Evolutionary conservation across 1,139 yeast species (phyloP).

Genomic region (Zygosaccharomyces pseudobailii): DNA sequence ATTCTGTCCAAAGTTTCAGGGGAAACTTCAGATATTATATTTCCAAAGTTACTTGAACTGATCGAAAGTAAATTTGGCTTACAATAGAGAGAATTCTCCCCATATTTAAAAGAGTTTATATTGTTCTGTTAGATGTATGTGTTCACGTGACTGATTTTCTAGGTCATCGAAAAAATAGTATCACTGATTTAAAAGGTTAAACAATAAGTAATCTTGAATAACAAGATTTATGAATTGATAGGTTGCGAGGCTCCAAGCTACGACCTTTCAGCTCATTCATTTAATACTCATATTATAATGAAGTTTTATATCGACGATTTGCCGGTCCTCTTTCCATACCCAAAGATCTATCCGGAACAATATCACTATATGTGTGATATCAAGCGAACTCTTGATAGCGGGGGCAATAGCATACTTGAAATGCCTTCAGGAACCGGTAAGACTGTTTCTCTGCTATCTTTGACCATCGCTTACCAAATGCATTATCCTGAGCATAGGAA

Average conservation of each 20-base stretch:
- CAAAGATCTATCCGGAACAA: constrained; percentile 95
- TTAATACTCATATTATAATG: constrained; percentile 18
- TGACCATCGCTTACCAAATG: constrained; percentile 94
- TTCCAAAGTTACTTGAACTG: constrained; percentile 56
- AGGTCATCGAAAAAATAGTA: background rate
- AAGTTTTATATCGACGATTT: constrained; percentile 85
- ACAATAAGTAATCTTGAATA: no score
- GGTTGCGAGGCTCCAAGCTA: background rate
- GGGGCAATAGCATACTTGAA: constrained; percentile 95
- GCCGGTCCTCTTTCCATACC: constrained; percentile 96
- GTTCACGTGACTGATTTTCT: background rate
- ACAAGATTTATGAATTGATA: no score
- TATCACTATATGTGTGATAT: constrained; percentile 96
- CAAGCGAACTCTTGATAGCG: constrained; percentile 88
- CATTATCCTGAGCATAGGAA: constrained; percentile 92
- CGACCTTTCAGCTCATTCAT: background rate
- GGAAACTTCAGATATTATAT: constrained; percentile 76
- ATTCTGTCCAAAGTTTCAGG: constrained; percentile 61
- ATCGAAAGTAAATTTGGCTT: constrained; percentile 34
- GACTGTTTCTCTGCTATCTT: constrained; percentile 82
- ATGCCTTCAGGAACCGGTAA: constrained; percentile 99
- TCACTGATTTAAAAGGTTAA: no score
- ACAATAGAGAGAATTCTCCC: background rate
- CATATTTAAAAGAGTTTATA: background rate
- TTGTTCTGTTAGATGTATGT: background rate